Base-by-base conservation (phyloP, 805 yeast species). In the Tetrapisispora phaffii region DNA sequence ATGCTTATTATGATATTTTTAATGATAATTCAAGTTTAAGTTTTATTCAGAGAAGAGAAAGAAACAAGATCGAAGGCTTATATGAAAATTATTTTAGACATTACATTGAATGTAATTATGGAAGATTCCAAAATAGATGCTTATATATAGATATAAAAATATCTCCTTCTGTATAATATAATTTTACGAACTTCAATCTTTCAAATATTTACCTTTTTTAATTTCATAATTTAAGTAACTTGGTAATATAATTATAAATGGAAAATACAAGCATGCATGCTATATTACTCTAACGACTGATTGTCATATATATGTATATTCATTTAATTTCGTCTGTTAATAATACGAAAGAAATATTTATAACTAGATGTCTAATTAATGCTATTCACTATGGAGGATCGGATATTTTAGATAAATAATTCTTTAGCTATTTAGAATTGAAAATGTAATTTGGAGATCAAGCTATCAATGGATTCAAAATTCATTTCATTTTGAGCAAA, bases 401-500 rank as follows among this genome's bases (percentile, higher is more conserved):
- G 31, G 28, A 29, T 10, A 19, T 29, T 29, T n/a, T 21, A 24
- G 28, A 8, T 36, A 36, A 22, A 15, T 36, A 15, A 8, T 7
- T 8, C n/a, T 23, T 36, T 26, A 41, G 41, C 36, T 36, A 29
- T 38, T 48, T 49, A 58, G 40, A 58, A 57, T 46, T 58, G 61
- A 28, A 58, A 58, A 32, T 51, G 54, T 22, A 62, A 48, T 41
- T 72, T 70, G 12, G 66, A 68, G 41, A 89, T 83, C 53, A 89
- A 69, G 4, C 72, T 68, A 65, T 90, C 97, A 50, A 90, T 84
- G 37, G 82, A 84, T 40, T 65, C 72, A 64, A 89, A 90, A 60
- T 88, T 85, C 13, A 66, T 61, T 55, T 77, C 79, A 53, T 82
- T 78, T 37, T 70, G 66, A 3, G 97, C 97, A 67, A 87, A 89